Conservation (phyloP, 1,284 basidiomycete species). For the Fomitiporia mediterranea region DNA sequence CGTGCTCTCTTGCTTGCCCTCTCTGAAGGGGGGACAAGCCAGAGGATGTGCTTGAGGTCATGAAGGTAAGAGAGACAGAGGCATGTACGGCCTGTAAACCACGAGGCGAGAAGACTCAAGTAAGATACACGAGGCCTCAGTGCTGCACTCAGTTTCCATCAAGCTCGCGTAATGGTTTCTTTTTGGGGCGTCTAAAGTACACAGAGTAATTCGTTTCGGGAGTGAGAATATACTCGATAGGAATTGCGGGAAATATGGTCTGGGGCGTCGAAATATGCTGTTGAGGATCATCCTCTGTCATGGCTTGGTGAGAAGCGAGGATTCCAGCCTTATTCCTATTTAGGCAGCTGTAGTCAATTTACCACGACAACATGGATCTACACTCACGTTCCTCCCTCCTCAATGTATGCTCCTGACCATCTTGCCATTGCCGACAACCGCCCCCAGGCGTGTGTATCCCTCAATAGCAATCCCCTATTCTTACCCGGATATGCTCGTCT, state of each 20-base stretch:
- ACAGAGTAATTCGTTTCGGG: not conserved
- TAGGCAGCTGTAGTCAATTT: not conserved
- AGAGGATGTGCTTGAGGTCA: slow-evolving; percentile 19
- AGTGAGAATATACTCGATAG: not conserved
- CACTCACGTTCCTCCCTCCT: not conserved
- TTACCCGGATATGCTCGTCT: not conserved
- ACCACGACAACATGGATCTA: slow-evolving; percentile 1
- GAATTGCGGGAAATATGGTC: not conserved
- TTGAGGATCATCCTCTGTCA: not conserved
- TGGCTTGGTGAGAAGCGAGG: not conserved
- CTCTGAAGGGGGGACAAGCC: slow-evolving; percentile 10
- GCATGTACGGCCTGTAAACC: slow-evolving; percentile 18
- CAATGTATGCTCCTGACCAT: not conserved
- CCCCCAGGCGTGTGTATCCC: too few species aligned
- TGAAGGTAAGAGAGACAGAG: slow-evolving; percentile 21
- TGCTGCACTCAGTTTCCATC: slow-evolving; percentile 18
- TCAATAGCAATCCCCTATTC: not conserved
- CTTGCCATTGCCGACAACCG: too few species aligned
- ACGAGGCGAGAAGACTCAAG: slow-evolving; percentile 21
- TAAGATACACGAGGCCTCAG: slow-evolving; percentile 20
- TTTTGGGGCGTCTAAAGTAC: slow-evolving; percentile 13
- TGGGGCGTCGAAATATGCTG: not conserved
- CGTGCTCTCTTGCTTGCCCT: slow-evolving; percentile 12
- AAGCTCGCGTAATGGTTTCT: slow-evolving; percentile 17
- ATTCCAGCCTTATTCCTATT: not conserved